Evolutionary conservation across 2,329 filamentous ascomycete species (phyloP), one percentile per base, ranked within the genome.

Genomic region (Hypoxylon sp.): DNA sequence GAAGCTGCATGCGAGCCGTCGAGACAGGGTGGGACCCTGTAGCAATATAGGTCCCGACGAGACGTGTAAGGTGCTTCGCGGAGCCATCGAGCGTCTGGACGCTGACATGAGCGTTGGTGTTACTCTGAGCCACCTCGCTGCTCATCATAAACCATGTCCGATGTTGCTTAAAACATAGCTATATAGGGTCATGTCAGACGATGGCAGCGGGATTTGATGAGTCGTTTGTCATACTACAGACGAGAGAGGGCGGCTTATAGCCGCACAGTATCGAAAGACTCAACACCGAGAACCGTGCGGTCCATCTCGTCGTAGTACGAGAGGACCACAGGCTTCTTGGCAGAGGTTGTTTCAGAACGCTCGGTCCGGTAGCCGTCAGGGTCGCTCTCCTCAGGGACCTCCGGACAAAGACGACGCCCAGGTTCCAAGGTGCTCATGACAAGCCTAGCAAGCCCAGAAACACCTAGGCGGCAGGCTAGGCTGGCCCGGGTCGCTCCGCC

Each of bases 61-160:
- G 46, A 38, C 52, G 35, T 48, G 55, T 48, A 62, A 52, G 53
- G 53, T 38, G 41, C 43, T 48, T 41, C 35, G 47, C 54, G 58
- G 41, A 47, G 35, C 17, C 18, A 55, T 55, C 46, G 54, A 51
- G 43, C 21, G 47, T 50, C 33, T 53, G 41, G 47, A 60, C 51
- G 33, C 21, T 23, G 40, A 42, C 17, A 56, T 60, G 33, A 40
- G 29, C 61, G n/a, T 48, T 48, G 69, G 63, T 74, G 48, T 71
- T 74, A 73, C 73, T 74, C 74, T 74, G 67, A 69, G 69, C 62
- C 46, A 29, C 52, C 51, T 52, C 57, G 41, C 24, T 9, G 18
- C 27, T 21, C 35, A 29, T 48, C n/a, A n/a, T 23, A n/a, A 50
- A 26, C 42, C 35, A 27, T 41, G 31, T 48, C 21, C 10, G 31